Evolutionary conservation across 2,329 filamentous ascomycete genomes (phyloP), one percentile per base, ranked within the genome.

Genomic region (Dactylellina sp.): DNA sequence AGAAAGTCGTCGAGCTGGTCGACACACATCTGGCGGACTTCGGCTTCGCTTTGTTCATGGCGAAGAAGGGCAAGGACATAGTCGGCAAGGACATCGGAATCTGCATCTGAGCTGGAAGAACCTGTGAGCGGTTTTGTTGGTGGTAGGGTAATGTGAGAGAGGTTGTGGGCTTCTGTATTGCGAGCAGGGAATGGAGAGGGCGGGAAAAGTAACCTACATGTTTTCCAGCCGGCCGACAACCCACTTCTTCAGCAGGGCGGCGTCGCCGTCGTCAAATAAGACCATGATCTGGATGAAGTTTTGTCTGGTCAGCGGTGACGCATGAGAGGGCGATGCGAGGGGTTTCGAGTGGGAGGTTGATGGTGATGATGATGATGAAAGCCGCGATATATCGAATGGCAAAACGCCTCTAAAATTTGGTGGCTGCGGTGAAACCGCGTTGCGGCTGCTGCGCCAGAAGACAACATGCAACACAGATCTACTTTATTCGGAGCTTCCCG

Each of bases 71-170:
- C 91, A 75, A 93, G 84, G n/a, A 94, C 89, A 80, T 93, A 95
- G 78, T 95, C 91, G 50, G 91, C 91, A 1, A 95, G 87, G 3
- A 94, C 90, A 78, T 93, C 91, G 32, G 89, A 87, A 80, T 95
- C 91, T 56, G 90, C 91, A 78, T 93, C 91, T 25, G 90, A 91
- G 60, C 90, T 92, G 75, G 25, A 40, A 20, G 16, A 42, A 42
- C 39, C 44, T 2, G 37, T 70, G 16, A 71, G 52, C 18, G 24
- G 5, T n/a, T 9, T 32, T 32, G 28, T 5, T 32, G 28, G 4
- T 9, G 28, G n/a, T n/a, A n/a, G n/a, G 25, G 14, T 39, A 28
- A 22, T 16, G 20, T 2, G 2, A 22, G 32, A 16, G 52, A n/a
- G 70, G 53, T 24, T 37, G 2, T 11, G 9, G 24, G 53, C 32